Base-by-base conservation (phyloP, 2,329 filamentous ascomycete species). In the Hymenoscyphus fraxineus region DNA sequence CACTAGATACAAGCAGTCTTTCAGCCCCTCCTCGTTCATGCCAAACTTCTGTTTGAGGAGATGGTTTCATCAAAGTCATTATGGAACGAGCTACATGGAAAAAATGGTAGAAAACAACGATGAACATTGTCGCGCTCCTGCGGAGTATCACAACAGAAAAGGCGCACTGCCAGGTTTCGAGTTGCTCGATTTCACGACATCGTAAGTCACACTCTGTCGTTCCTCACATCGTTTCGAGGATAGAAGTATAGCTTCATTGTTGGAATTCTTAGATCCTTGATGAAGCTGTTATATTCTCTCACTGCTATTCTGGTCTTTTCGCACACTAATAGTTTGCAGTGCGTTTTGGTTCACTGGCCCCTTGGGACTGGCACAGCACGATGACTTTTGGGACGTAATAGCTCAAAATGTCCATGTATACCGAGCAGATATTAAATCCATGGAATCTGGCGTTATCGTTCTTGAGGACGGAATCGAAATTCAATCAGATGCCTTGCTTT, bases 261-360 rank as follows among this genome's bases (percentile, higher is more conserved):
- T n/a, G n/a, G n/a, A n/a, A n/a, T n/a, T n/a, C n/a, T n/a, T n/a
- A n/a, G n/a, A n/a, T n/a, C n/a, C n/a, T n/a, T n/a, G n/a, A n/a
- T n/a, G 35, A 35, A 35, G 35, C 9, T 35, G 35, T 5, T 5
- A 9, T 35, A 1, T 5, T 58, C 12, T 31, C 9, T 1, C 16
- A 3, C 15, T 44, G 1, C 2, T 4, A 19, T 31, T n/a, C 31
- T 1, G 77, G 13, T 44, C n/a, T n/a, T 44, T 44, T 27, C 27
- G 27, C 27, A 27, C 15, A 41, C 15, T 41, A 16, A 41, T 16
- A 10, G 40, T 44, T 2, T 44, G 6, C n/a, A 44, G 40, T 16
- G 40, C 15, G 76, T 62, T 87, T 82, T 6, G 91, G 58, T 6
- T 19, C 22, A 59, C 16, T 5, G 58, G 58, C 7, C 58, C 58